A percentile compares a stretch with the other conserved stretches of the same genome.
Evolutionary conservation across 441 rosid species (phyloP).

Genomic region (Daphne laureola): DNA sequence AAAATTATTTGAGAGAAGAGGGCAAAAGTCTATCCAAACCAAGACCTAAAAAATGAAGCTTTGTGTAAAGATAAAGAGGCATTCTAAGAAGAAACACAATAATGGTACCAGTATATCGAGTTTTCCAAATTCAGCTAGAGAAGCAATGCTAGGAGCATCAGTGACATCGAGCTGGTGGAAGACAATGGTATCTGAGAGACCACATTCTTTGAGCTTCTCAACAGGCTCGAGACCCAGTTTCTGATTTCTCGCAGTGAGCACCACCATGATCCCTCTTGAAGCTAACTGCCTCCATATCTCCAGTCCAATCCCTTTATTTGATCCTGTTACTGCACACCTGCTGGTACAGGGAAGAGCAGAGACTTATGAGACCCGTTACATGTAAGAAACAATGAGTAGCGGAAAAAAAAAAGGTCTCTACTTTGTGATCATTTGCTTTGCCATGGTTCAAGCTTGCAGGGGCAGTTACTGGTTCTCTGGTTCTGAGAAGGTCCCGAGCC

Average conservation of each 20-base stretch:
- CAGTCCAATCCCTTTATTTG: slow-evolving; percentile 38
- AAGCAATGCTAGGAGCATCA: slow-evolving; percentile 23
- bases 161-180: slow-evolving; percentile 44
- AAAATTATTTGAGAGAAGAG: no score
- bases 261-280: slow-evolving; percentile 30
- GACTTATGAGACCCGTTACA: no score
- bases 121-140: slow-evolving; percentile 29
- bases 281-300: slow-evolving; percentile 37
- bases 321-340: slow-evolving; percentile 41
- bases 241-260: slow-evolving; percentile 41
- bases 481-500: no score
- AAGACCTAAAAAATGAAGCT: no score
- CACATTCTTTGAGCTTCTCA: slow-evolving; percentile 23
- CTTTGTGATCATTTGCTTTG: no score
- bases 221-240: slow-evolving; percentile 39
- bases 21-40: no score
- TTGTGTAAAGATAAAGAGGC: no score
- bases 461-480: no score
- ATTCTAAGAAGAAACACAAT: not conserved
- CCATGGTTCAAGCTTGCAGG: no score
- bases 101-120: slow-evolving; percentile 36
- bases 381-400: no score
- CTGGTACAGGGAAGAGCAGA: not conserved
- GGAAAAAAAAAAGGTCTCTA: no score
- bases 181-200: slow-evolving; percentile 18